These are phyloP conservation scores for Candida neerlandica DNA, from an alignment of 1,139 yeast genomes.

Conservation along the genomic window DNA sequence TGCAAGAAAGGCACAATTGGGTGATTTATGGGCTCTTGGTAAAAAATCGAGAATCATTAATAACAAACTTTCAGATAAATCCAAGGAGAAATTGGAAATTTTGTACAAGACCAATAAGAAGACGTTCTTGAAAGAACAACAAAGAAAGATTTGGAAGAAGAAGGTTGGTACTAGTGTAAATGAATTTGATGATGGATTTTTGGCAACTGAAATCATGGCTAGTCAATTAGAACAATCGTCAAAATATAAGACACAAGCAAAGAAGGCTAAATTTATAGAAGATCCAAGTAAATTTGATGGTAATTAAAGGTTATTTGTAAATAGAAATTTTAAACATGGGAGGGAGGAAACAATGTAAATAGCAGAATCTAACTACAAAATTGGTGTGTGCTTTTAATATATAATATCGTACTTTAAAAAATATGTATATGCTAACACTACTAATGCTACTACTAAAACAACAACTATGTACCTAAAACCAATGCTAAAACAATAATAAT, in stretches of 20 bases:
- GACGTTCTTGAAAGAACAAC: slow-evolving; percentile 44
- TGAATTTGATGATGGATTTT: slow-evolving; percentile 35
- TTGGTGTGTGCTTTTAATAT: neutral
- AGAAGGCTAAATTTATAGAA: slow-evolving; percentile 32
- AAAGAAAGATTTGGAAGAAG: slow-evolving; percentile 46
- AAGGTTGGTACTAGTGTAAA: slow-evolving; percentile 30
- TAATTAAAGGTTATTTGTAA: slow-evolving; percentile 15
- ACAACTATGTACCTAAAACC: neutral
- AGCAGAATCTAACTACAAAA: neutral
- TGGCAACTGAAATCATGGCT: slow-evolving; percentile 28
- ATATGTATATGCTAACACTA: neutral
- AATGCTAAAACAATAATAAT: neutral
- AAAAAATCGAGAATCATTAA: slow-evolving; percentile 61
- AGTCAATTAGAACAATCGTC: slow-evolving; percentile 35
- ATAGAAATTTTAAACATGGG: neutral
- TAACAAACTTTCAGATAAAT: slow-evolving; percentile 32
- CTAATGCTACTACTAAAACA: neutral
- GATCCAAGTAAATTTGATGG: slow-evolving; percentile 28
- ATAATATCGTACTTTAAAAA: slow-evolving; percentile 3
- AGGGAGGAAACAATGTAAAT: neutral
- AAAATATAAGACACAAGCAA: slow-evolving; percentile 38
- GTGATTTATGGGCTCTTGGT: slow-evolving; percentile 90
- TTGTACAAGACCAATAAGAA: slow-evolving; percentile 45
- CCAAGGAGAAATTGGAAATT: slow-evolving; percentile 37
- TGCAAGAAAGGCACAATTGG: slow-evolving; percentile 79